Percentiles rank a stretch among this genome's conserved stretches.
Evolutionary conservation across 805 yeast species (phyloP).

Genomic region (Jamesozyma piceae): DNA sequence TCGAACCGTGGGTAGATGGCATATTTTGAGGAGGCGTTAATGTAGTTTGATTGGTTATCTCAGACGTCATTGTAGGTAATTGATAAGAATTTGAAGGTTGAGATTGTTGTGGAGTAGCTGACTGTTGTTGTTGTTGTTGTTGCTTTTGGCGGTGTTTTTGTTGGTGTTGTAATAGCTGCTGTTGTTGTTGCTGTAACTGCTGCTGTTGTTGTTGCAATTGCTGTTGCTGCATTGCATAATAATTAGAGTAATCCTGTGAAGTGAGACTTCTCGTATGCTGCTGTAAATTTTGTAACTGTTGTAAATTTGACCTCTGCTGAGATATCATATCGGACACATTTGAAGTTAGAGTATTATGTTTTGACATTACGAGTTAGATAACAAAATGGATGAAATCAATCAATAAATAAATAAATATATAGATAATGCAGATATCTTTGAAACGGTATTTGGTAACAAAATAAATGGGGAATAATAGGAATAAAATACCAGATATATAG

Average conservation of each 20-base stretch:
- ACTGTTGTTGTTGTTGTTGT: conserved; percentile 6
- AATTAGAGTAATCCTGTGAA: conserved; percentile 14
- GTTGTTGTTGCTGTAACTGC: conserved; percentile 1
- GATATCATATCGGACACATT: conserved; percentile 32
- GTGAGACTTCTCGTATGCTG: conserved; percentile 38
- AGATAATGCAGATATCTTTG: no score
- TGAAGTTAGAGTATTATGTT: conserved; percentile 33
- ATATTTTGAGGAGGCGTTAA: conserved; percentile 1
- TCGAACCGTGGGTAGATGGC: background rate
- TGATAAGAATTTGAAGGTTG: conserved; percentile 1
- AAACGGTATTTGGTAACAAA: no score
- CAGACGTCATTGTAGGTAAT: conserved; percentile 3
- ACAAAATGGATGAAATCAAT: no score
- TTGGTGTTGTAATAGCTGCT: conserved; percentile 4
- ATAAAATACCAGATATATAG: no score
- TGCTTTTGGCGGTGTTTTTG: conserved; percentile 9
- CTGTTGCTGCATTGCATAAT: conserved; percentile 9
- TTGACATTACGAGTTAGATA: conserved; percentile 22
- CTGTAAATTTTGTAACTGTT: conserved; percentile 37
- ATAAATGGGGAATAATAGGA: no score
- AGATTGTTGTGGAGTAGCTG: conserved; percentile 1
- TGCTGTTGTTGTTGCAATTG: conserved; percentile 5
- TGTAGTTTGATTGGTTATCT: conserved; percentile 2
- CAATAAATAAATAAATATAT: no score
- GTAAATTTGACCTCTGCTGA: conserved; percentile 39